Percentiles rank a stretch among this genome's conserved stretches.
Evolutionary conservation across 2,329 filamentous ascomycete genomes (phyloP).

Genomic region (Penicillium sp.): DNA sequence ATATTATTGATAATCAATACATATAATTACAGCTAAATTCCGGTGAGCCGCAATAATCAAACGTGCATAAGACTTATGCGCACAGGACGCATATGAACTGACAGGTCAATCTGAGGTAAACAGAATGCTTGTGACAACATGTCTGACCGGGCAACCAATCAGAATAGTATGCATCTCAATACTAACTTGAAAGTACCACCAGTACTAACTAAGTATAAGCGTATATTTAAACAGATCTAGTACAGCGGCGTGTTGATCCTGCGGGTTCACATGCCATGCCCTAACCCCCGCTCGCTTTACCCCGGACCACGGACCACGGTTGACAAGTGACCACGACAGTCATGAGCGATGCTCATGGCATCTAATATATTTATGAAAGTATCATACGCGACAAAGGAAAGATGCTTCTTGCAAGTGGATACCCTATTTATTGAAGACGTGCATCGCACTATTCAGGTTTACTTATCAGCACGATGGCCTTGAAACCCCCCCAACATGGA

Average conservation of each 20-base stretch:
- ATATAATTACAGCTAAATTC: too few relatives aligned
- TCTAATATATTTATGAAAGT: background rate
- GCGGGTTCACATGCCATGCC: conserved; percentile 22
- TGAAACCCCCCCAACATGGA: conserved; percentile 14
- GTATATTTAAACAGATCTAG: background rate
- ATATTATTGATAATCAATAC: too few relatives aligned
- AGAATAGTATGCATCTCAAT: background rate
- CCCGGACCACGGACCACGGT: conserved; percentile 28
- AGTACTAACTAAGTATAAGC: too few relatives aligned
- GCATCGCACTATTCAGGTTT: background rate
- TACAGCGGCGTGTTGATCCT: conserved; percentile 13
- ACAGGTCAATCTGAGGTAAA: background rate
- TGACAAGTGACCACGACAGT: conserved; percentile 5
- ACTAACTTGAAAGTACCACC: too few relatives aligned
- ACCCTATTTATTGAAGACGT: background rate
- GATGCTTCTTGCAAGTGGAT: background rate
- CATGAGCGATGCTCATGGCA: background rate
- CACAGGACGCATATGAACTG: background rate
- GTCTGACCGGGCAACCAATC: background rate
- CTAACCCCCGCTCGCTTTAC: conserved; percentile 17
- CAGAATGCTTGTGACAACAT: background rate
- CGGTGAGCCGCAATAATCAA: too few relatives aligned
- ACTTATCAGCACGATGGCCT: conserved; percentile 13
- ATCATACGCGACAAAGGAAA: background rate
- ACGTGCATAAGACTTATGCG: background rate